Evolutionary conservation across 345 rosid species (phyloP), one percentile per base, ranked within the genome.

Genomic region (Anastatica hierochuntica): DNA sequence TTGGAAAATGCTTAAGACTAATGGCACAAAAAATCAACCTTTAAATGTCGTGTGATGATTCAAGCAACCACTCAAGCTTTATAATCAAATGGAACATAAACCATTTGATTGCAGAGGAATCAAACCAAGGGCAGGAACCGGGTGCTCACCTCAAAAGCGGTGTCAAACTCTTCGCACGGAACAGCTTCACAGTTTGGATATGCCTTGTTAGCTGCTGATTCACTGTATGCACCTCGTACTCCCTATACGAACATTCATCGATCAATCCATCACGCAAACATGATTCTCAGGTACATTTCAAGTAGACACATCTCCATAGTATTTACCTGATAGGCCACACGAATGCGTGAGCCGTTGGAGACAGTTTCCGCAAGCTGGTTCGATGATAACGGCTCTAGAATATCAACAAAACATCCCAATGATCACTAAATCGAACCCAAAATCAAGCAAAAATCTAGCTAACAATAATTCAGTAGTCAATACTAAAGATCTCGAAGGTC

Each of bases 111-210:
- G 9, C 34, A 45, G 26, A 14, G 7, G n/a, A 29, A 7, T 7
- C 31, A 24, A 14, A 7, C 0, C n/a, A 31, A 54, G 12, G 8
- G 16, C 20, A 53, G 36, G 56, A 18, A 3, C n/a, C n/a, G n/a
- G n/a, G n/a, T n/a, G n/a, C n/a, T n/a, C n/a, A 88, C 98, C 70
- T 85, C 79, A 64, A 92, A 92, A 12, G 94, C 98, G 8, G 87
- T 69, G n/a, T 92, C 98, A 48, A 92, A 92, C 68, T 92, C 88
- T 64, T 85, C 95, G 44, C 97, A 92, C 0, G 98, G 97, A 65
- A 92, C 98, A 9, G 97, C 85, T 75, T 83, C 97, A 48, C 98
- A 92, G 15, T 81, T 85, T 1, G 95, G 97, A 58, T 88, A 88
- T 3, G 95, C 97, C 80, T 92, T 92, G 61, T 79, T 77, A 9